A percentile compares a stretch with the other conserved stretches of the same genome.
These are phyloP conservation scores for Nitzschia palea DNA, from an alignment of 108 stramenopile species.

Conservation along the genomic window DNA sequence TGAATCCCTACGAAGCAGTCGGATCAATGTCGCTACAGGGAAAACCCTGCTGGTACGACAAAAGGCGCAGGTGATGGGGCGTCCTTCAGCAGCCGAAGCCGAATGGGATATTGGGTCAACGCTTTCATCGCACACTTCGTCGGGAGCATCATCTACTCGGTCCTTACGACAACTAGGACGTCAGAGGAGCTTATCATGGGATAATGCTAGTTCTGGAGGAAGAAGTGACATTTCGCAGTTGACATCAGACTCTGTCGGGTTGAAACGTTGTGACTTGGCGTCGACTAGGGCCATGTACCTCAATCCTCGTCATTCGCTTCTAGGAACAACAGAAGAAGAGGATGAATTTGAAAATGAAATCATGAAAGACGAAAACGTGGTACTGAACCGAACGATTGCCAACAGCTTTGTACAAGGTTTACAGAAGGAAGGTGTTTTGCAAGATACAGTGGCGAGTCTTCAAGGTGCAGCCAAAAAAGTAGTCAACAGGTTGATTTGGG, in stretches of 20 bases:
- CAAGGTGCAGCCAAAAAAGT: no score
- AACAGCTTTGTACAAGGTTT: no score
- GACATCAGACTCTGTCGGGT: constrained; percentile 1
- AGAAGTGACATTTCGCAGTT: constrained; percentile 12
- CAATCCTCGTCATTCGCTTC: neutral
- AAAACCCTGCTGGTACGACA: constrained; percentile 22
- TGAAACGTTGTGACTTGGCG: neutral
- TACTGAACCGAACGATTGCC: no score
- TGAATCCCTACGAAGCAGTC: constrained; percentile 11
- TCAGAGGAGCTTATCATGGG: constrained; percentile 6
- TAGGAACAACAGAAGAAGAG: constrained; percentile 14
- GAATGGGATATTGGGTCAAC: constrained; percentile 13
- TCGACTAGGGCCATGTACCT: constrained; percentile 5
- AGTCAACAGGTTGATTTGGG: no score
- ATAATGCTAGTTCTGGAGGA: constrained; percentile 8
- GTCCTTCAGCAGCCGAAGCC: constrained; percentile 16
- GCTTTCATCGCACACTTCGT: constrained; percentile 4
- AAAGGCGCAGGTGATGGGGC: constrained; percentile 17
- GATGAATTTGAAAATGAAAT: constrained; percentile 1
- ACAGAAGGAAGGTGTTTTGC: no score
- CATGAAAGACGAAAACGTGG: neutral
- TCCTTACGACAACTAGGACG: neutral
- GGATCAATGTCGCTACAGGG: constrained; percentile 21
- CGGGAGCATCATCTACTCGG: neutral
- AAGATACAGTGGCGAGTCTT: no score